Evolutionary conservation across 2,329 filamentous ascomycete species (phyloP).

Genomic region (Diaporthe ilicicola): DNA sequence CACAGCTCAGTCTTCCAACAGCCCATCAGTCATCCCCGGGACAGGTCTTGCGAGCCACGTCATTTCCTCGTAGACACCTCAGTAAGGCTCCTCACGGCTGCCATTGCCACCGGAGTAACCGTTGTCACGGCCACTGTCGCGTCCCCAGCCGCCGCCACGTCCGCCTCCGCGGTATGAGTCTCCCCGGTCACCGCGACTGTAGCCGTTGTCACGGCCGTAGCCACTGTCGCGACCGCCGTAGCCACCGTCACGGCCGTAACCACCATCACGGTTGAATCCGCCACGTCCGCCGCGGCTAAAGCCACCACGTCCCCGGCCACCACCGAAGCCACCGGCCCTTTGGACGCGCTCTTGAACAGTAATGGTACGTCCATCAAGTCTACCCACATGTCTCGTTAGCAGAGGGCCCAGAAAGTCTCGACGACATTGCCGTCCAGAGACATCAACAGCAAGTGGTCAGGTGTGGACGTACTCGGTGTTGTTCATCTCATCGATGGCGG

Average conservation of each 20-base stretch:
- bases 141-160: conserved; percentile 23
- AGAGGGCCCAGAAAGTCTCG: neutral
- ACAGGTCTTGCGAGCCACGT: neutral
- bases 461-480: conserved; percentile 9
- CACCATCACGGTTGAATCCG: neutral
- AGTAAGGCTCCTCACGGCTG: conserved; percentile 19
- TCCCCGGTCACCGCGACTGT: conserved; percentile 17
- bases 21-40: neutral
- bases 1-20: neutral
- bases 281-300: conserved; percentile 8
- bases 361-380: conserved; percentile 25
- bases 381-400: neutral
- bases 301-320: conserved; percentile 3
- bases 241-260: neutral
- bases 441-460: neutral
- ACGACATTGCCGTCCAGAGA: neutral
- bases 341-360: conserved; percentile 22
- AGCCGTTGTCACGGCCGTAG: conserved; percentile 1
- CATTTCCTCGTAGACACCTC: neutral
- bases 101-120: conserved; percentile 18
- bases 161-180: conserved; percentile 25
- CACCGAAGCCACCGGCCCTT: neutral
- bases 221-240: conserved; percentile 1
- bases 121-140: conserved; percentile 14
- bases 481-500: conserved; percentile 22